Conservation (phyloP, 2,329 filamentous ascomycete genomes). For the Diatrype stigma region DNA sequence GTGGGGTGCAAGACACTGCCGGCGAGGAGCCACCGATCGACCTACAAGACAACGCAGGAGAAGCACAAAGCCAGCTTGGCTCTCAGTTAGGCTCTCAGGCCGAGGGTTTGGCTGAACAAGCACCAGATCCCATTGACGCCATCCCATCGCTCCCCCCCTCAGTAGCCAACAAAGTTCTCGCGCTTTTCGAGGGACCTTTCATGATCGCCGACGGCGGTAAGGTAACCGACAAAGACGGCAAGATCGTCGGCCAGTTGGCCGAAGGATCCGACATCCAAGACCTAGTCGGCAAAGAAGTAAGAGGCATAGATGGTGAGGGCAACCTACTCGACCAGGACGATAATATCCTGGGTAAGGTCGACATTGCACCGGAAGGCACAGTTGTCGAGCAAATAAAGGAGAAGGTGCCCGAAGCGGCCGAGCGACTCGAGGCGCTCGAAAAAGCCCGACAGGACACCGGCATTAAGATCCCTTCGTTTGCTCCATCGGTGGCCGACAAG, state of each 20-base stretch:
- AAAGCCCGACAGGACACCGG: constrained; percentile 10
- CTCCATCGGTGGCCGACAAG: constrained; percentile 27
- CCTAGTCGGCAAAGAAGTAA: constrained; percentile 57
- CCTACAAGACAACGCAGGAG: constrained; percentile 8
- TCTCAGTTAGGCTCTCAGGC: constrained; percentile 15
- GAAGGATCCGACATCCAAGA: constrained; percentile 26
- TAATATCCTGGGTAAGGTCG: constrained; percentile 58
- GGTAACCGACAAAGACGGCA: constrained; percentile 53
- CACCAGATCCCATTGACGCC: constrained; percentile 25
- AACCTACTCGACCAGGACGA: constrained; percentile 62
- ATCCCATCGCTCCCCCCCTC: constrained; percentile 40
- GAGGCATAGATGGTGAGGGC: constrained; percentile 61
- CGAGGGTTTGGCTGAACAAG: constrained; percentile 14
- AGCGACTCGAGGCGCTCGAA: constrained; percentile 40
- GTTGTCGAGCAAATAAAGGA: constrained; percentile 28
- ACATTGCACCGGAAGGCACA: constrained; percentile 43
- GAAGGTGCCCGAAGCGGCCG: constrained; percentile 25
- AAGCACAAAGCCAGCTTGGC: constrained; percentile 4
- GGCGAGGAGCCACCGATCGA: constrained; percentile 10
- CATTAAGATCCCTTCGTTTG: constrained; percentile 27
- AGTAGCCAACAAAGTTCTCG: constrained; percentile 36
- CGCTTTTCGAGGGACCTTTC: constrained; percentile 45
- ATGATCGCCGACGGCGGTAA: constrained; percentile 50
- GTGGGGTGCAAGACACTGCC: constrained; percentile 8
- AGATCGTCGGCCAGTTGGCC: constrained; percentile 46